Evolutionary conservation across 2,329 filamentous ascomycete species (phyloP), one percentile per base, ranked within the genome.

Genomic region (Microdochium nivale): DNA sequence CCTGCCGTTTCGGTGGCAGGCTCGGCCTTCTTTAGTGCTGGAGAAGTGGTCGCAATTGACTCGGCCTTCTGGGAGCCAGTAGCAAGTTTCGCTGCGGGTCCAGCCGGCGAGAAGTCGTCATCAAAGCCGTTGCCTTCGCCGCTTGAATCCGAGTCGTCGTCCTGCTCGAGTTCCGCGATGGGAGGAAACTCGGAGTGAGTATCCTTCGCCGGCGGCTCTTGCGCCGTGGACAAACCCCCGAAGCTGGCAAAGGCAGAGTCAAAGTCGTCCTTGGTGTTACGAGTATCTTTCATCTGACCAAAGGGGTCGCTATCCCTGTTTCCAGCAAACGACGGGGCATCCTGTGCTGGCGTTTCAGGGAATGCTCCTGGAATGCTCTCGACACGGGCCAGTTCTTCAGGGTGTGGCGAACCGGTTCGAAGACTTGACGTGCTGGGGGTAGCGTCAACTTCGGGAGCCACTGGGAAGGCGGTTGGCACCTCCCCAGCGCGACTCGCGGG

Each of bases 51-150:
- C 7, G 40, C 40, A 5, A 44, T 19, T 7, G 40, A 44, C 5
- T 44, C 40, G 13, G 40, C 40, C 13, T 44, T 44, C 13, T 44
- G 40, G 7, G 40, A 44, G 5, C 19, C 19, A 8, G 40, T 19
- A 3, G 40, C 10, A 44, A 7, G 16, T 5, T 16, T 24, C 40
- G 13, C 40, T 19, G 40, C 40, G 5, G 76, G 73, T 3, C 78
- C 78, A 2, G 80, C 78, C 14, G 88, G 83, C 0, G 87, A 85
- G 65, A 97, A 97, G 67, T 96, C 86, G 64, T 99, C 94, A 49
- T 95, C 92, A 63, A 97, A 97, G 0, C 91, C 90, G 43, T 88
- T 90, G 48, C 81, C 80, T 48, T 89, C 88, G 54, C 82, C 87
- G 51, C 84, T 86, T 27, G 85, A 86, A 53, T 95, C 90, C 27